Evolutionary conservation across 164 flowering plant genomes (phyloP).

Genomic region (Pachysandra terminalis): DNA sequence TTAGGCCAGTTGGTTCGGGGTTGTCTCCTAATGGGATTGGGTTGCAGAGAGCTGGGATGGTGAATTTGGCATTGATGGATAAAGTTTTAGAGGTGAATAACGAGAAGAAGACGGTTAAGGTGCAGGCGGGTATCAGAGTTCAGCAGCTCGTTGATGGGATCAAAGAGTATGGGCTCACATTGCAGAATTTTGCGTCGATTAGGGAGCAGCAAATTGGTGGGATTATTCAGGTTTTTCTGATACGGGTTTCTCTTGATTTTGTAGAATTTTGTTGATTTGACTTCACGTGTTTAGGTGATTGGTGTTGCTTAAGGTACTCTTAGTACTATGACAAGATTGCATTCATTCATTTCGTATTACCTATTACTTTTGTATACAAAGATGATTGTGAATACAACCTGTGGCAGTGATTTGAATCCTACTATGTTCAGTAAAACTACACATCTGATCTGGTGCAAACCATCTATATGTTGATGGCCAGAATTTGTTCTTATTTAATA

Average conservation of each 20-base stretch:
- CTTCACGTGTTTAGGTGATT: neutral
- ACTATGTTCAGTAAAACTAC: too few relatives aligned
- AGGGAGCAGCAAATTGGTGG: conserved; percentile 99
- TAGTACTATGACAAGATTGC: neutral
- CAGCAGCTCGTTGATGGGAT: conserved; percentile 86
- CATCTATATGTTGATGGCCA: too few relatives aligned
- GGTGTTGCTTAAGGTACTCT: neutral
- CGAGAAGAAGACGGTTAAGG: conserved; percentile 74
- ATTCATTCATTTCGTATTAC: too few relatives aligned
- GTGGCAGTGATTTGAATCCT: too few relatives aligned
- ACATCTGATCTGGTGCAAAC: too few relatives aligned
- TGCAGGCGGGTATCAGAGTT: conserved; percentile 89
- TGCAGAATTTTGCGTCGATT: conserved; percentile 96
- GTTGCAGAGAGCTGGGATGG: conserved; percentile 83
- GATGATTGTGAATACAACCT: too few relatives aligned
- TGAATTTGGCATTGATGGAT: conserved; percentile 90
- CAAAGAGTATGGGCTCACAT: conserved; percentile 76
- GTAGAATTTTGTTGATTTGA: neutral
- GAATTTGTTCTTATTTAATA: too few relatives aligned
- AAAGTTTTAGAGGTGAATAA: conserved; percentile 80
- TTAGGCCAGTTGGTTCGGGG: conserved; percentile 95
- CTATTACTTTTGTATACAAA: too few relatives aligned
- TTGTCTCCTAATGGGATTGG: conserved; percentile 95
- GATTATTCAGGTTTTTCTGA: conserved; percentile 69
- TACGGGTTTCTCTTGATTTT: neutral